These are phyloP conservation scores for Fusarium armeniacum DNA, from an alignment of 2,329 filamentous ascomycete genomes.

Conservation along the genomic window DNA sequence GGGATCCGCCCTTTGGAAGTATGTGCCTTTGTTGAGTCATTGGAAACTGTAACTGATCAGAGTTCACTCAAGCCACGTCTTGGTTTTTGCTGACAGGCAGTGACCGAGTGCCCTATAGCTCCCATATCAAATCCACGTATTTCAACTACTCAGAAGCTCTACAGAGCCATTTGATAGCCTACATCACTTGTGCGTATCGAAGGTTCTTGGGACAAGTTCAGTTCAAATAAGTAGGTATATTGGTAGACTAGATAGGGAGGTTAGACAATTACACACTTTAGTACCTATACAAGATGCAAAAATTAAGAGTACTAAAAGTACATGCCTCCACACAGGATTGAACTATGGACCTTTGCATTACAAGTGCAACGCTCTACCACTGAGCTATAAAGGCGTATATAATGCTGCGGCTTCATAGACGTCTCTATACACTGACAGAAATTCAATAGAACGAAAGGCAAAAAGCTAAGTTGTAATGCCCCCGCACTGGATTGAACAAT, in stretches of 20 bases:
- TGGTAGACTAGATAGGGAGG: too few relatives aligned
- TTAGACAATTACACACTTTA: not conserved
- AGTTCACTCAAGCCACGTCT: not conserved
- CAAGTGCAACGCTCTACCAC: not conserved
- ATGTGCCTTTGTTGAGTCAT: not conserved
- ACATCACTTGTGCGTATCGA: not conserved
- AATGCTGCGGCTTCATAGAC: not conserved
- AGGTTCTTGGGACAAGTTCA: not conserved
- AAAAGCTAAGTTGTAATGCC: slow-evolving; percentile 25
- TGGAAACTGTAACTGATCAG: not conserved
- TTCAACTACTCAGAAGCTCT: not conserved
- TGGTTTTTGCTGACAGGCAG: not conserved
- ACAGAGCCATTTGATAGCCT: not conserved
- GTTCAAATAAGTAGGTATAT: not conserved
- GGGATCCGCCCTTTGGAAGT: not conserved
- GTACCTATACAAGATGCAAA: not conserved
- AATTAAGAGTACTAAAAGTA: not conserved
- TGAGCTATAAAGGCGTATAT: not conserved
- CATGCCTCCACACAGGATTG: not conserved
- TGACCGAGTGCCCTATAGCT: too few relatives aligned
- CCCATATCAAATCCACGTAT: not conserved
- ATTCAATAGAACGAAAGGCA: not conserved
- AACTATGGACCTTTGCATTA: not conserved
- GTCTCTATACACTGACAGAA: not conserved
- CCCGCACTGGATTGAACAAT: slow-evolving; percentile 46